Base-by-base conservation (phyloP, 164 flowering plant genomes). In the Sedum album region DNA sequence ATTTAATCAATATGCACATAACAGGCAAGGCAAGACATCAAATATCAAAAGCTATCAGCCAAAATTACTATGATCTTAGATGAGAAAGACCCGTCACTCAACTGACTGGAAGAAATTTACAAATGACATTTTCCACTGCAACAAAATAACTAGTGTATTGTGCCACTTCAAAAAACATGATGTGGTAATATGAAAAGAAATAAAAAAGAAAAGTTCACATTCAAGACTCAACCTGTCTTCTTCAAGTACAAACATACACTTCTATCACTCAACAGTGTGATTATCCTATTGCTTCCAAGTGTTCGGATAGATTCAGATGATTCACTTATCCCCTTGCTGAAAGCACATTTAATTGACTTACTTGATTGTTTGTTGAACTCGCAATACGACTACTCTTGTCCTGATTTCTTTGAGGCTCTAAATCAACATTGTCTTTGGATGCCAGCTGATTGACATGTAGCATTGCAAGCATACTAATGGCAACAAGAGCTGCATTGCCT, bases 381-480 rank as follows among this genome's bases (percentile, higher is more conserved):
- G 74, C 78, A 5, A 48, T 42, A 65, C 30, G 51, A 30, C 72
- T 68, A 66, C 72, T 39, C 70, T 51, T 81, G 30, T n/a, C 79
- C 60, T 57, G 75, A 69, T 67, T 71, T 18, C 60, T 64, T 20
- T 67, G 70, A 61, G 69, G 77, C 44, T 74, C 69, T 60, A 70
- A 53, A 21, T 30, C 25, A 66, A 68, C 65, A 33, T 71, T 74
- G 53, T 74, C 81, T 60, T 70, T 82, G 3, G 38, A 38, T 21
- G 81, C 72, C 7, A 72, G 76, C 39, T 82, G 88, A 14, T 85
- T 79, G 23, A 85, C 73, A 76, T 82, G 88, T 67, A 82, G 46
- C 76, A 83, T 31, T 8, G 91, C 92, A 68, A 90, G 75, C 92
- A 89, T 85, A 82, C 90, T 83, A 57, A 86, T 70, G 2, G 96